Conservation (phyloP, 2,329 filamentous ascomycete species). For the Colletotrichum eleusines region DNA sequence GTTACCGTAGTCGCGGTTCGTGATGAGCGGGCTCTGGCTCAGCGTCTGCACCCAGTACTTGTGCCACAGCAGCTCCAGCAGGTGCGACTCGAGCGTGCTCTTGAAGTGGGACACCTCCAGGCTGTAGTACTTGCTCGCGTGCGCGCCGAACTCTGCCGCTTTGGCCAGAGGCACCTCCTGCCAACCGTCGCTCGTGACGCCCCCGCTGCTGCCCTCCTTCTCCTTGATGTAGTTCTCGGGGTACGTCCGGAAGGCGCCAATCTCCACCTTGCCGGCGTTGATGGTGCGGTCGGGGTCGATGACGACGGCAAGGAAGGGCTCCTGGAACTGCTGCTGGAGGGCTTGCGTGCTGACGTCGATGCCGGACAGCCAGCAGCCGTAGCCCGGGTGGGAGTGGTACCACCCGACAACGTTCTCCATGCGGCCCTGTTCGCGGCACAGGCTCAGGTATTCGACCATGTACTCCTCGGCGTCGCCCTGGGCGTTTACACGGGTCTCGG, state of each 20-base stretch:
- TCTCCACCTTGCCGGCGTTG: constrained; percentile 94
- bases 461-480: constrained; percentile 98
- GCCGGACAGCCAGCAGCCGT: constrained; percentile 97
- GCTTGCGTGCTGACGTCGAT: constrained; percentile 94
- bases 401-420: constrained; percentile 95
- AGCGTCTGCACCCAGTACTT: constrained; percentile 99
- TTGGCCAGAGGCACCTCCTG: constrained; percentile 91
- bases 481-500: constrained; percentile 97
- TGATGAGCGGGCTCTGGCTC: constrained; percentile 88
- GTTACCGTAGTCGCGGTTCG: constrained; percentile 92
- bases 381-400: constrained; percentile 98
- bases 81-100: constrained; percentile 86
- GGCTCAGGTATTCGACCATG: constrained; percentile 86
- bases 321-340: constrained; percentile 85
- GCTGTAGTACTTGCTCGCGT: constrained; percentile 90
- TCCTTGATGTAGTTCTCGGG: constrained; percentile 76
- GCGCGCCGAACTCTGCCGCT: constrained; percentile 94
- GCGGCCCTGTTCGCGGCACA: constrained; percentile 80
- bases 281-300: constrained; percentile 96
- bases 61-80: constrained; percentile 94
- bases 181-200: constrained; percentile 66
- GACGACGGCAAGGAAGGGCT: constrained; percentile 95
- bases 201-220: constrained; percentile 47
- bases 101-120: constrained; percentile 96
- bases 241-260: constrained; percentile 95